Base-by-base conservation (phyloP, 371 early-diverging fungal genomes). In the Conidiobolus incongruus region DNA sequence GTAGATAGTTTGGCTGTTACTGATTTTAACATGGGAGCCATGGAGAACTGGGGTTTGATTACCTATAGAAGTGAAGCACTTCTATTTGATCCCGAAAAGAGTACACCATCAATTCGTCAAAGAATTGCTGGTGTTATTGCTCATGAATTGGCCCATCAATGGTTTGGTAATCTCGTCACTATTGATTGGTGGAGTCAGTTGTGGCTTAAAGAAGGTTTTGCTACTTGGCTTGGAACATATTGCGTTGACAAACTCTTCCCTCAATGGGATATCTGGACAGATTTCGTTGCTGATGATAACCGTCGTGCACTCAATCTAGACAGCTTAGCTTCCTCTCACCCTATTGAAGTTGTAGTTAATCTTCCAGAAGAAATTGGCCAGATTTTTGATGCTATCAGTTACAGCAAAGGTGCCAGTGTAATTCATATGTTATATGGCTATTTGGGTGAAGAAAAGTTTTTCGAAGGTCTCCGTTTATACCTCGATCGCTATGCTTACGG, bases 161-260 rank as follows among this genome's bases (percentile, higher is more conserved):
- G 90, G 84, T 92, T 95, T 60, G 96, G 96, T n/a, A 91, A 95
- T 58, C 58, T 91, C 40, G 92, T 88, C n/a, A 88, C 88, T 13
- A 76, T 77, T 73, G 53, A 55, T 21, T 62, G 56, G 20, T 92
- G 90, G 93, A 65, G 67, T 48, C 80, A 89, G 45, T 64, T 94
- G 26, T 94, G 91, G 89, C 70, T 95, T 31, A 91, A 92, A 61
- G 96, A 95, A 61, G 93, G 93, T 16, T 95, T 91, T 62, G 96
- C 92, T 13, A 90, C 91, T 1, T 88, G 81, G 66, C 77, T 88
- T 8, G 88, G 86, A 11, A 70, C 70, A 54, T 61, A 82, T 48
- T 83, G 81, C 21, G 65, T 75, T 24, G 77, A 81, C 49, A 59
- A 77, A 42, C 47, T 87, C 22, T 79, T 72, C 54, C 81, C 82